These are phyloP conservation scores for Globisporangium canariense DNA, from an alignment of 352 stramenopile species.

Conservation along the genomic window DNA sequence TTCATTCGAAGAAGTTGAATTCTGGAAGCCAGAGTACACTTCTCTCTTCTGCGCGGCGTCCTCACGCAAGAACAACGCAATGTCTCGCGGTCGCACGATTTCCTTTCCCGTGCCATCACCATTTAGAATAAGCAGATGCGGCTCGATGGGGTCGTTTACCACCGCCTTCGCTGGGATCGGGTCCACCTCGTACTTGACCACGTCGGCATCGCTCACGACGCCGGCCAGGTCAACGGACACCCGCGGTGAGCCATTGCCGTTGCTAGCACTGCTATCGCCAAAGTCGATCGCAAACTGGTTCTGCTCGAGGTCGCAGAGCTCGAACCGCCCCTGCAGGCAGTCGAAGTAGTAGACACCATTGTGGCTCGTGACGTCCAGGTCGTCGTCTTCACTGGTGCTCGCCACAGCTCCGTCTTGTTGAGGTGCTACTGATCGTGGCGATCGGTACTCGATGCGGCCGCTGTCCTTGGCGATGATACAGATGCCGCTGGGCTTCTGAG, in stretches of 20 bases:
- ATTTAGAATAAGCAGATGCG: conserved; percentile 66
- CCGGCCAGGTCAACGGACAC: conserved; percentile 57
- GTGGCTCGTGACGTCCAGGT: conserved; percentile 52
- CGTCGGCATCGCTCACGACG: conserved; percentile 49
- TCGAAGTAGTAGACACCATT: conserved; percentile 80
- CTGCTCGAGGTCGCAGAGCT: conserved; percentile 67
- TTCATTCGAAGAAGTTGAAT: conserved; percentile 5
- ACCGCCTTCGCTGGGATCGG: conserved; percentile 53
- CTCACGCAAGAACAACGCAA: conserved; percentile 24
- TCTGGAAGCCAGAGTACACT: not conserved
- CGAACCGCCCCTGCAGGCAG: conserved; percentile 39
- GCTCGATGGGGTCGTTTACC: conserved; percentile 76
- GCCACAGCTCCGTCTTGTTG: not conserved
- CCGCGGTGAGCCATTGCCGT: conserved; percentile 7
- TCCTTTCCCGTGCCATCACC: conserved; percentile 68
- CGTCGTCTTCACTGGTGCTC: conserved; percentile 37
- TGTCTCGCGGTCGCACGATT: conserved; percentile 49
- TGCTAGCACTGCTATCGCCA: conserved; percentile 13
- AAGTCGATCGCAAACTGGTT: conserved; percentile 61
- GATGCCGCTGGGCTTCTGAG: conserved; percentile 40
- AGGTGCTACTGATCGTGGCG: conserved; percentile 1
- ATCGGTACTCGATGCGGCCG: conserved; percentile 58
- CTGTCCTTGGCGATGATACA: conserved; percentile 66
- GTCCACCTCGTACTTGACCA: conserved; percentile 42
- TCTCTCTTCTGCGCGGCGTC: not conserved